A percentile compares a stretch with the other conserved stretches of the same genome.
Evolutionary conservation across 495 filamentous ascomycete species (phyloP).

Genomic region (Parmelia sp.): DNA sequence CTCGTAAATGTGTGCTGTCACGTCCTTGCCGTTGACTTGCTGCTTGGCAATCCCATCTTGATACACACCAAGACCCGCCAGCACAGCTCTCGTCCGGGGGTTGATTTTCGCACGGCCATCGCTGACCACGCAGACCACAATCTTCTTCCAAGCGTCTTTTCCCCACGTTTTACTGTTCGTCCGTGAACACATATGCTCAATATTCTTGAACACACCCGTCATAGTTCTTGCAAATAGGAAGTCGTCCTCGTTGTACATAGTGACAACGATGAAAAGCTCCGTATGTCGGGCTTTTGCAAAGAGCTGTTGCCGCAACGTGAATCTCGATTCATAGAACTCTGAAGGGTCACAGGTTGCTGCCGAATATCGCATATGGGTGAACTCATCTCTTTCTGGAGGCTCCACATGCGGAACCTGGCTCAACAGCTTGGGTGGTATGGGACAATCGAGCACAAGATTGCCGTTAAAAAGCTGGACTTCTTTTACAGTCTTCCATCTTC

Average conservation of each 20-base stretch:
- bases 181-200: constrained; percentile 91
- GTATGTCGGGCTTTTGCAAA: constrained; percentile 92
- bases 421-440: constrained; percentile 82
- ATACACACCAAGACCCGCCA: constrained; percentile 92
- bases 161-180: constrained; percentile 95
- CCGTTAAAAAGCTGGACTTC: constrained; percentile 95
- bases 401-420: constrained; percentile 76
- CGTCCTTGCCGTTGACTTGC: constrained; percentile 93
- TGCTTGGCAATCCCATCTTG: constrained; percentile 99
- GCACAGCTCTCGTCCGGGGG: constrained; percentile 76
- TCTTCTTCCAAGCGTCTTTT: constrained; percentile 98
- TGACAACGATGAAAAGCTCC: constrained; percentile 95
- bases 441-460: constrained; percentile 95
- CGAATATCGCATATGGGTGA: constrained; percentile 97
- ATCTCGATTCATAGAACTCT: constrained; percentile 80
- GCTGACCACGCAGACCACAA: constrained; percentile 96
- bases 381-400: constrained; percentile 83
- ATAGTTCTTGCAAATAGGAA: constrained; percentile 93
- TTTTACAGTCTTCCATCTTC: constrained; percentile 97
- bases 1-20: constrained; percentile 98
- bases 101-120: constrained; percentile 99
- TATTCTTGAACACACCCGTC: constrained; percentile 97
- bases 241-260: constrained; percentile 99
- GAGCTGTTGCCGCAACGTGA: constrained; percentile 87
- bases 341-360: constrained; percentile 93